phyloP scores from a whole-genome alignment of 805 yeast species.

The Kodamaea leandrae region DNA sequence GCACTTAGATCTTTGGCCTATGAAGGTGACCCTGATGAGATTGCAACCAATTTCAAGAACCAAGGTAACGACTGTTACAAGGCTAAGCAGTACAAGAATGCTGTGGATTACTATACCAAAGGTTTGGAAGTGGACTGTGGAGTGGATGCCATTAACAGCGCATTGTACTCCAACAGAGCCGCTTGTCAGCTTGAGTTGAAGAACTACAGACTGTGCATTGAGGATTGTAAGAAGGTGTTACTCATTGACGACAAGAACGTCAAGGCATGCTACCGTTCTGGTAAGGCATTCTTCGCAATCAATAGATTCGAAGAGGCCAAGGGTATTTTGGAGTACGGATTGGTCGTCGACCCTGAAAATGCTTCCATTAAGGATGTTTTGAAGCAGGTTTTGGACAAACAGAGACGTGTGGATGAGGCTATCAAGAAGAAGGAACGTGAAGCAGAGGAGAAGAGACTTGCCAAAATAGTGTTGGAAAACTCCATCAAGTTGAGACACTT shows the following conservation, averaged over 20 bases:
- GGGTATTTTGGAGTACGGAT: constrained; percentile 63
- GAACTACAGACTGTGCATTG: constrained; percentile 82
- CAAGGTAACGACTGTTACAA: constrained; percentile 91
- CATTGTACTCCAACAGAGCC: constrained; percentile 78
- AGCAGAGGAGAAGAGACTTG: constrained; percentile 39
- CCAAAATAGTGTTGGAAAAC: constrained; percentile 45
- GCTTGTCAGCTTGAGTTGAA: constrained; percentile 85
- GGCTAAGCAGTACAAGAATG: constrained; percentile 67
- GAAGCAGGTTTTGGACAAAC: constrained; percentile 38
- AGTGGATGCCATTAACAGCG: constrained; percentile 51
- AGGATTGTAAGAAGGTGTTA: constrained; percentile 77
- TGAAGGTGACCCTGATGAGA: constrained; percentile 93
- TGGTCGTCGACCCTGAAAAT: constrained; percentile 58
- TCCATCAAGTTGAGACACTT: constrained; percentile 65
- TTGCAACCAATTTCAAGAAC: constrained; percentile 82
- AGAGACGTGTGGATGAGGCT: constrained; percentile 28
- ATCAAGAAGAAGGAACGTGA: constrained; percentile 37
- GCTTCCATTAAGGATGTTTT: constrained; percentile 50
- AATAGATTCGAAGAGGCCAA: constrained; percentile 70
- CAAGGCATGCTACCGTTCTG: constrained; percentile 85
- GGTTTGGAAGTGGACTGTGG: constrained; percentile 73
- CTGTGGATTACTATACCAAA: constrained; percentile 73
- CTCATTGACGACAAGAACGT: constrained; percentile 62
- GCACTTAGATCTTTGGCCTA: constrained; percentile 89
- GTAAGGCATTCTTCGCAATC: constrained; percentile 71